Conservation (phyloP, 768 basidiomycete genomes). For the Holtermanniella nyarrowii region DNA sequence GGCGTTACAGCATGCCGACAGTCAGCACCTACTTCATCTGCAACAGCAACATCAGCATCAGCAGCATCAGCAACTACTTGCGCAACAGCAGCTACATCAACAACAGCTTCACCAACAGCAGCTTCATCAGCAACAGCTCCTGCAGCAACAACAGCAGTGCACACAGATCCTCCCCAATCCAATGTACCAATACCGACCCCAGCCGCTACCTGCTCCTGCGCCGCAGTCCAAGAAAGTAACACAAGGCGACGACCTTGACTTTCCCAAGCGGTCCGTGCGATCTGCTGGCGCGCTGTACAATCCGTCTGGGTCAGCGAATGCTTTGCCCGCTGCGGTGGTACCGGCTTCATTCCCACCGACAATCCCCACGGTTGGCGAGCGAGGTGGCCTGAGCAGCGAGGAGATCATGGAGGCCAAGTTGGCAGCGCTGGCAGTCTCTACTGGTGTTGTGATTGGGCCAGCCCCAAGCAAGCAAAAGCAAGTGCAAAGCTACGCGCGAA, state of each 20-base stretch:
- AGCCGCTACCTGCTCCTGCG: not conserved
- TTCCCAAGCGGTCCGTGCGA: conserved; percentile 9
- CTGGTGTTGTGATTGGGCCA: conserved; percentile 26
- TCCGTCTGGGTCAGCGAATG: no score
- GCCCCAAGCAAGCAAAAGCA: conserved; percentile 4
- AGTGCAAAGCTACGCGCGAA: conserved; percentile 24
- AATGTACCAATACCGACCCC: not conserved
- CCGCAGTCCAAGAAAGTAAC: not conserved
- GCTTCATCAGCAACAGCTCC: not conserved
- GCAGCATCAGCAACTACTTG: not conserved
- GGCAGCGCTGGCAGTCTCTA: conserved; percentile 22
- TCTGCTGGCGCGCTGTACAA: conserved; percentile 17
- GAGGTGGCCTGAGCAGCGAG: conserved; percentile 12
- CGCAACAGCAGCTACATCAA: not conserved
- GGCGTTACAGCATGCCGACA: not conserved
- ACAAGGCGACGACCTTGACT: conserved; percentile 22
- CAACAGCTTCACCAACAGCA: not conserved
- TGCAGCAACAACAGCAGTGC: not conserved
- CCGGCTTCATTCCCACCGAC: not conserved
- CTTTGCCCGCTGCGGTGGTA: not conserved
- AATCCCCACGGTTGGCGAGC: conserved; percentile 4
- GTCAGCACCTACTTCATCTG: conserved; percentile 1
- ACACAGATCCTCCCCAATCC: not conserved
- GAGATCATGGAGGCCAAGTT: conserved; percentile 32
- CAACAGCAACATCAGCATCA: not conserved